Percentiles rank a stretch among this genome's conserved stretches.
phyloP scores from a whole-genome alignment of 164 flowering plant genomes.

The Dillenia suffruticosa region DNA sequence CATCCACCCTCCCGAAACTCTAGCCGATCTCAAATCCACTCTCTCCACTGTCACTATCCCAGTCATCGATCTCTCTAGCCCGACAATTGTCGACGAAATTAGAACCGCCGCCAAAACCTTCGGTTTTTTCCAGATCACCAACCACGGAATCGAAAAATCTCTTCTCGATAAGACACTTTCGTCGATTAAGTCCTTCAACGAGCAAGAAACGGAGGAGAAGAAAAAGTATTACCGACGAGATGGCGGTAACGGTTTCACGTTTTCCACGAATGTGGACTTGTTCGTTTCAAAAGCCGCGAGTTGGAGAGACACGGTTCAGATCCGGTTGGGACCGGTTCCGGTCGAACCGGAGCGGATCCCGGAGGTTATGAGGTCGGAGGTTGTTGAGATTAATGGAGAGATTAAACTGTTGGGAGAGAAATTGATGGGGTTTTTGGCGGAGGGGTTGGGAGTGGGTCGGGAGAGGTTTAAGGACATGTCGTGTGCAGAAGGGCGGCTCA shows the following conservation, averaged over 20 bases:
- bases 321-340: conserved; percentile 24
- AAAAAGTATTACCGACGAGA: conserved; percentile 28
- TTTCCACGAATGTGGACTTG: conserved; percentile 37
- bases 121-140: conserved; percentile 57
- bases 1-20: conserved; percentile 43
- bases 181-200: conserved; percentile 36
- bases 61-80: conserved; percentile 33
- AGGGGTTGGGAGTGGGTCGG: conserved; percentile 49
- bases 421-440: conserved; percentile 42
- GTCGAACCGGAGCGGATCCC: conserved; percentile 27
- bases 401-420: conserved; percentile 26
- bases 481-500: conserved; percentile 28
- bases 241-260: conserved; percentile 18
- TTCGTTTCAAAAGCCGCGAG: conserved; percentile 46
- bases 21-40: conserved; percentile 18
- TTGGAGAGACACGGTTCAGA: conserved; percentile 52
- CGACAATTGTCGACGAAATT: conserved; percentile 28
- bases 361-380: conserved; percentile 35
- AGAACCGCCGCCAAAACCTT: conserved; percentile 22
- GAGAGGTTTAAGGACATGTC: conserved; percentile 36
- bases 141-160: conserved; percentile 36
- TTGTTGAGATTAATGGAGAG: conserved; percentile 38
- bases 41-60: conserved; percentile 20
- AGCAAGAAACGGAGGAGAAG: conserved; percentile 35
- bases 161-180: conserved; percentile 20